Evolutionary conservation across 2,329 filamentous ascomycete species (phyloP).

Genomic region (Exutisphaerella laricina): DNA sequence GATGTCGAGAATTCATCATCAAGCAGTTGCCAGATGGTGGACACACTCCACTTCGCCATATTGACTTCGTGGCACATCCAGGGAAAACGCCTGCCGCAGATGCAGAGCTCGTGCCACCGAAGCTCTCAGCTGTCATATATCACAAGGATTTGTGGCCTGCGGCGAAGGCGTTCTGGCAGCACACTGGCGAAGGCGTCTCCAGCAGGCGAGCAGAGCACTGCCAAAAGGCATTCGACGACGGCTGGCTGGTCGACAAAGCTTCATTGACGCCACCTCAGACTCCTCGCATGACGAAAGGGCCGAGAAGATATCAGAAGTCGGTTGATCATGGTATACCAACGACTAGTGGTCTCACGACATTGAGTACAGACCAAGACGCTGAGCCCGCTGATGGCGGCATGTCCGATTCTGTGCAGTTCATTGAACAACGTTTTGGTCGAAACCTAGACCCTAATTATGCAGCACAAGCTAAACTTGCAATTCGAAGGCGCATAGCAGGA

Average conservation of each 20-base stretch:
- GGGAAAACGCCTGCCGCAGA: conserved; percentile 41
- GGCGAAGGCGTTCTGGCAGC: conserved; percentile 97
- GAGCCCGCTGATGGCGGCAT: conserved; percentile 39
- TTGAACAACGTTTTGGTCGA: conserved; percentile 90
- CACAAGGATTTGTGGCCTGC: conserved; percentile 60
- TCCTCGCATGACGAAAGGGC: conserved; percentile 58
- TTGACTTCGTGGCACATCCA: conserved; percentile 60
- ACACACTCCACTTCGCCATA: conserved; percentile 46
- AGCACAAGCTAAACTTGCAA: conserved; percentile 75
- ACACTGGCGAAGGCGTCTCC: conserved; percentile 86
- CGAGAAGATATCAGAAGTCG: conserved; percentile 70
- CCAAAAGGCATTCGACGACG: conserved; percentile 65
- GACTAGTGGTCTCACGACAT: conserved; percentile 19
- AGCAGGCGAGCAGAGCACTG: conserved; percentile 90
- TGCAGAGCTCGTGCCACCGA: conserved; percentile 41
- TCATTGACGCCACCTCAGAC: conserved; percentile 31
- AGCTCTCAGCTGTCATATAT: conserved; percentile 58
- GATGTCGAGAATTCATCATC: conserved; percentile 69
- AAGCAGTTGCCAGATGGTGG: conserved; percentile 52
- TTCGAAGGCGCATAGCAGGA: conserved; percentile 81
- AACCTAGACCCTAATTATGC: conserved; percentile 79
- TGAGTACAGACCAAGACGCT: conserved; percentile 16
- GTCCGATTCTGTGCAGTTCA: conserved; percentile 69
- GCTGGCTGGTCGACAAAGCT: conserved; percentile 53
- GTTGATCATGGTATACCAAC: conserved; percentile 36